Evolutionary conservation across 2,329 filamentous ascomycete genomes (phyloP), one percentile per base, ranked within the genome.

Genomic region (Diaporthe sp.): DNA sequence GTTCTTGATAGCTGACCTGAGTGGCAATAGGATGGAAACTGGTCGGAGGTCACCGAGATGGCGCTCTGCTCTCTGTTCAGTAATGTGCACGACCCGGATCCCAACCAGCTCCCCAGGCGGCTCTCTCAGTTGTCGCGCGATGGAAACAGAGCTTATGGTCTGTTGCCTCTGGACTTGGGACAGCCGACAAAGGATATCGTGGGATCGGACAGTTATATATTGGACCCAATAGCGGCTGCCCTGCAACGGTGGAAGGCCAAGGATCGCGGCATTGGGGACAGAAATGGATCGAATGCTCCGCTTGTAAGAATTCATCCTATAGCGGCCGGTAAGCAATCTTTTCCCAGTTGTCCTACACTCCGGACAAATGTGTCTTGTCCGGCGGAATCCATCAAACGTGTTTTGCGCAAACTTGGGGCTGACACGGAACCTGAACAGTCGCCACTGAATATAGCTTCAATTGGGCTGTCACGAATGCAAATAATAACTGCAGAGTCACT

Each of bases 21-120:
- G 31, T 19, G 12, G 15, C 12, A 12, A 19, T 51, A 68, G 62
- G 70, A 72, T 17, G 70, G 53, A 12, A 13, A 51, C 22, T 72
- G 55, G 55, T 60, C 70, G 17, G 70, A 72, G 13, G 57, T 34
- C 19, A 72, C 70, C n/a, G 70, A 61, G 22, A 61, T 72, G 70
- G 70, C 70, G 28, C 55, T 72, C 31, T 72, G 70, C 55, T 51
- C n/a, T 49, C 70, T 72, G 31, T n/a, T 72, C 39, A 17, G 9
- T 22, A 2, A 15, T 15, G 3, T 51, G 12, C 28, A 68, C 7
- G 44, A 37, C 4, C 1, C 7, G 2, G 12, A 4, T 12, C 6
- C 4, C 2, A 4, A 17, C 2, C 2, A 12, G 0, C n/a, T 61
- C 9, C 22, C 42, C 10, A 8, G 1, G 22, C 57, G 71, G 22